A percentile compares a stretch with the other conserved stretches of the same genome.
Conservation (phyloP, 805 yeast species). For the Saturnispora quitensis region DNA sequence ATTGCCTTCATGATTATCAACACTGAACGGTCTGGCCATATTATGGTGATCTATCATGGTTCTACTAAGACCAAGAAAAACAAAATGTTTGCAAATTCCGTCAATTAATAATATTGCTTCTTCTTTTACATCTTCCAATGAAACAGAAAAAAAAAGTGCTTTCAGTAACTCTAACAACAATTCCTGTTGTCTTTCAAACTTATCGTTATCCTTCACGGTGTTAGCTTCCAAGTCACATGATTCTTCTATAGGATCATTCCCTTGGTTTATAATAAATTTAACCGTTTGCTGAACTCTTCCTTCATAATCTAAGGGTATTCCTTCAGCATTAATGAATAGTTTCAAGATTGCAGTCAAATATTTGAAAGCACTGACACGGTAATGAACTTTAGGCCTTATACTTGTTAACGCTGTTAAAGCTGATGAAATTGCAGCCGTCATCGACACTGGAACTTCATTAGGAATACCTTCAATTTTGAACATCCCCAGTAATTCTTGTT, state of each 20-base stretch:
- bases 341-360: conserved; percentile 59
- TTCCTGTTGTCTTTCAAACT: conserved; percentile 53
- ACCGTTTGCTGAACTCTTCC: conserved; percentile 42
- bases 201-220: conserved; percentile 37
- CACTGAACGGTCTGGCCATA: conserved; percentile 59
- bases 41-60: conserved; percentile 61
- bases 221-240: conserved; percentile 28
- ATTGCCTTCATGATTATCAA: conserved; percentile 72
- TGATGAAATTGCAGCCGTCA: conserved; percentile 75
- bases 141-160: conserved; percentile 64
- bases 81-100: conserved; percentile 69
- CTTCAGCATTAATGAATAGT: conserved; percentile 52
- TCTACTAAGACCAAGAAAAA: conserved; percentile 67
- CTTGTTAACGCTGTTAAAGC: conserved; percentile 73
- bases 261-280: conserved; percentile 30
- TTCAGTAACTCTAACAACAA: conserved; percentile 57
- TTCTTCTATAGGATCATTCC: conserved; percentile 17
- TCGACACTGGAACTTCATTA: conserved; percentile 55
- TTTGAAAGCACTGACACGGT: conserved; percentile 68
- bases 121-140: conserved; percentile 60
- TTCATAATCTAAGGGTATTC: conserved; percentile 37
- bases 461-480: conserved; percentile 64
- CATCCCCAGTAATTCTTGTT: conserved; percentile 61
- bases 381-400: conserved; percentile 49
- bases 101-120: conserved; percentile 57